phyloP scores from a whole-genome alignment of 768 basidiomycete species.

The Hygrocybe punicea region DNA sequence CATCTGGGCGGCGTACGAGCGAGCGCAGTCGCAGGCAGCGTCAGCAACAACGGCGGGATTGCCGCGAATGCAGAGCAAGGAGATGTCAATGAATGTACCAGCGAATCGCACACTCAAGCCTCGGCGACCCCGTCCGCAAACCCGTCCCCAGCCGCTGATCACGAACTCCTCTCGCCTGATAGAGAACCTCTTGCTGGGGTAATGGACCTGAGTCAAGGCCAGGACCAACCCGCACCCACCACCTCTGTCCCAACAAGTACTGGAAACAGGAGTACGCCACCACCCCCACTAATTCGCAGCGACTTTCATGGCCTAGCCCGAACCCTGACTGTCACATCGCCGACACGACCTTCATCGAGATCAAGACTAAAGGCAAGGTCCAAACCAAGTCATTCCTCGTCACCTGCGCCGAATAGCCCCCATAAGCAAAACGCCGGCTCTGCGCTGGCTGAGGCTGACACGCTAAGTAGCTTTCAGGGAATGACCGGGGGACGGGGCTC shows the following conservation, averaged over 20 bases:
- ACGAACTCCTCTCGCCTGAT: background rate
- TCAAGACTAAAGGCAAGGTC: background rate
- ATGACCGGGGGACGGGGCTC: no score
- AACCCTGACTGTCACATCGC: background rate
- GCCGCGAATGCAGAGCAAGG: background rate
- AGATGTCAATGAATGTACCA: background rate
- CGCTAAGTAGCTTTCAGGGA: background rate
- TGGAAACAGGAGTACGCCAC: background rate
- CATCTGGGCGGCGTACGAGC: background rate
- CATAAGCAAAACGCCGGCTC: slow-evolving; percentile 8
- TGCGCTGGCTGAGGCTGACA: background rate
- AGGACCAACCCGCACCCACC: no score
- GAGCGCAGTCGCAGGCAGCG: background rate
- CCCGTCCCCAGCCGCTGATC: background rate
- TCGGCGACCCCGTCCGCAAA: background rate
- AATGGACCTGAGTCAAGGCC: background rate
- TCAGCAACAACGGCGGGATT: background rate
- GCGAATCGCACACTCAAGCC: background rate
- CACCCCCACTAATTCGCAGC: background rate
- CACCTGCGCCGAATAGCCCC: slow-evolving; percentile 17
- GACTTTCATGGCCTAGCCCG: background rate
- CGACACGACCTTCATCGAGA: background rate
- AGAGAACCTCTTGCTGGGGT: background rate
- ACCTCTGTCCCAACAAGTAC: no score
- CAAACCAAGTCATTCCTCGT: slow-evolving; percentile 10